phyloP scores from a whole-genome alignment of 495 filamentous ascomycete species.

The Lasiosphaeris hirsuta region DNA sequence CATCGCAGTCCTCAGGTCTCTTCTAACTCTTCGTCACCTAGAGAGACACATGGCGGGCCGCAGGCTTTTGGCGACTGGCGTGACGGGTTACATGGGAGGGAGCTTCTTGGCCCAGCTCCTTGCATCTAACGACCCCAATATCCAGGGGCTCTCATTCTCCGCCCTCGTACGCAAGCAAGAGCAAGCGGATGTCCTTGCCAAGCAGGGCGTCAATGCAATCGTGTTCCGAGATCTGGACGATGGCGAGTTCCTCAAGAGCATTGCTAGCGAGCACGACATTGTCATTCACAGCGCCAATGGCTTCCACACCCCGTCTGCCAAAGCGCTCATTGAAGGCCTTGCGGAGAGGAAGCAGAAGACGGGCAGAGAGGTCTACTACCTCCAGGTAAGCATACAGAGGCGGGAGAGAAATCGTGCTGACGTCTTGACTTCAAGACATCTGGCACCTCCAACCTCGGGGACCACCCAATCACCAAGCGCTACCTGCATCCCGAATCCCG shows the following conservation, averaged over 20 bases:
- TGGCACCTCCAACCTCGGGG: slow-evolving; percentile 48
- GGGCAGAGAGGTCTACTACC: slow-evolving; percentile 26
- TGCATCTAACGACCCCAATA: neutral
- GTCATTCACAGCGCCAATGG: slow-evolving; percentile 39
- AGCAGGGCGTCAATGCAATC: slow-evolving; percentile 21
- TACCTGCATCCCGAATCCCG: slow-evolving; percentile 27
- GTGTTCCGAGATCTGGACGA: slow-evolving; percentile 33
- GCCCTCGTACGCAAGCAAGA: slow-evolving; percentile 21
- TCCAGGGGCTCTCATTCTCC: slow-evolving; percentile 2
- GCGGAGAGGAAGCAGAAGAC: slow-evolving; percentile 31
- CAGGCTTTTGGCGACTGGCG: slow-evolving; percentile 17
- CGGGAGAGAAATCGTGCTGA: neutral
- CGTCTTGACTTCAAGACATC: slow-evolving; percentile 27
- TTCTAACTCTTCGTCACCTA: too few relatives aligned
- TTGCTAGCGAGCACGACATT: slow-evolving; percentile 38
- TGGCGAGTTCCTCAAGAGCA: slow-evolving; percentile 21
- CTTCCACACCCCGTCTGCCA: slow-evolving; percentile 27
- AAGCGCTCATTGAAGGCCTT: slow-evolving; percentile 37
- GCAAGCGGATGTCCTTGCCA: slow-evolving; percentile 19
- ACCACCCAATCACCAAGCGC: slow-evolving; percentile 37
- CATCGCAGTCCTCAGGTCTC: too few relatives aligned
- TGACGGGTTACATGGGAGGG: slow-evolving; percentile 25
- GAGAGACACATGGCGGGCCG: neutral
- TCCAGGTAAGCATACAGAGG: slow-evolving; percentile 22
- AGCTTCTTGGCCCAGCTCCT: slow-evolving; percentile 20